Conservation (phyloP, 306 rosid species). For the Arachis hypogaea region DNA sequence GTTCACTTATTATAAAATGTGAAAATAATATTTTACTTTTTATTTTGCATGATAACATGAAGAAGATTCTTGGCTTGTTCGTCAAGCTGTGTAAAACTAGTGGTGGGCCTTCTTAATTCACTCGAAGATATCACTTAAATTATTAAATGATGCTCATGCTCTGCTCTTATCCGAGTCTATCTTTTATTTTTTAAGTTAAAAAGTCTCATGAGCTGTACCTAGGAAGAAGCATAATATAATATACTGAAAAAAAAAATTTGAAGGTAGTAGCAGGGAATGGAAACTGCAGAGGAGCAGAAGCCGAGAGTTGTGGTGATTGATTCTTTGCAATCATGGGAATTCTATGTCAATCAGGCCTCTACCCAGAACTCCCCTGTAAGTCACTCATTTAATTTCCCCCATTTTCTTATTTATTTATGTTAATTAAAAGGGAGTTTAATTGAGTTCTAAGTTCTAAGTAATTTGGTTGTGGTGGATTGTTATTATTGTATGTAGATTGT, state of each 20-base stretch:
- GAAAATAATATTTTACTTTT: not conserved
- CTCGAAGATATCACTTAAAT: constrained; percentile 7
- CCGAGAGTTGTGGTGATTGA: constrained; percentile 65
- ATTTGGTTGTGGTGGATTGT: constrained; percentile 24
- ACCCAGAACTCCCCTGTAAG: constrained; percentile 67
- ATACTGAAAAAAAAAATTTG: constrained; percentile 20
- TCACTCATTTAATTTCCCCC: not conserved
- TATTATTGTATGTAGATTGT: constrained; percentile 51
- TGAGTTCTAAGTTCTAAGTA: too few relatives aligned
- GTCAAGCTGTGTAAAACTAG: constrained; percentile 8
- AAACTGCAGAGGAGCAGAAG: constrained; percentile 41
- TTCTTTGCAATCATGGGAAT: constrained; percentile 78
- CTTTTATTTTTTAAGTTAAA: constrained; percentile 1
- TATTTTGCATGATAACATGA: not conserved
- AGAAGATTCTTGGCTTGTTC: constrained; percentile 19
- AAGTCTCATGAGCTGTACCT: not conserved
- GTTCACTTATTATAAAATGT: not conserved
- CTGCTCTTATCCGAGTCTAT: not conserved
- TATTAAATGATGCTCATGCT: constrained; percentile 21
- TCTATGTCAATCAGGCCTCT: constrained; percentile 51
- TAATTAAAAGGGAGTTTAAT: too few relatives aligned
- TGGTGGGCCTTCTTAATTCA: constrained; percentile 32
- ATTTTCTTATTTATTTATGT: too few relatives aligned
- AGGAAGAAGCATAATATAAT: not conserved
- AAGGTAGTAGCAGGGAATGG: constrained; percentile 46